Conservation (phyloP, 768 basidiomycete genomes). For the Lyophyllum semitale region DNA sequence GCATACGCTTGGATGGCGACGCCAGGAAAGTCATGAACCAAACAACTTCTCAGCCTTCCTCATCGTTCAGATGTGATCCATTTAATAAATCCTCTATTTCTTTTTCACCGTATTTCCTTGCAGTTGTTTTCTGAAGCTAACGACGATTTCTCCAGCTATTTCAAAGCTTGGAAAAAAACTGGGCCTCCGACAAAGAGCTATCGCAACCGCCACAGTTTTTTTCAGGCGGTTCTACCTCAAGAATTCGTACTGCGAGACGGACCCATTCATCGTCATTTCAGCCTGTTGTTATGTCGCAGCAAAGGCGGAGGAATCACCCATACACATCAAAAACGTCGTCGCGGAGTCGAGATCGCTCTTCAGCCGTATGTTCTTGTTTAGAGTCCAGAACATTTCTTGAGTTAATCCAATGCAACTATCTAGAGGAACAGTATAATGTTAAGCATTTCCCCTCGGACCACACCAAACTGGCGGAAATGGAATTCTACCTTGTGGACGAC, state of each 20-base stretch:
- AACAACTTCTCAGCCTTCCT: no score
- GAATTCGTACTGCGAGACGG: constrained; percentile 94
- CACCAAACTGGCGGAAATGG: constrained; percentile 95
- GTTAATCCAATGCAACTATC: neutral
- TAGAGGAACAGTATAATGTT: constrained; percentile 69
- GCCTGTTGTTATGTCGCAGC: constrained; percentile 96
- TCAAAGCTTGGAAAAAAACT: constrained; percentile 86
- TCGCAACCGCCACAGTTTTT: constrained; percentile 93
- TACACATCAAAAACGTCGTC: constrained; percentile 92
- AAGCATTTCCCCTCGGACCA: constrained; percentile 87
- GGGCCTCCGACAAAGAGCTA: constrained; percentile 82
- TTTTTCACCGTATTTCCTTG: neutral
- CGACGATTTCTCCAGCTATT: constrained; percentile 54
- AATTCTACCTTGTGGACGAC: constrained; percentile 97
- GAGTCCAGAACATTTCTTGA: neutral
- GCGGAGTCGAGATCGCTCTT: constrained; percentile 81
- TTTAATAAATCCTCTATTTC: neutral
- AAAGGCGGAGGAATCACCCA: constrained; percentile 94
- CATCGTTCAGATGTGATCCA: no score
- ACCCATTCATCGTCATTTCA: constrained; percentile 89
- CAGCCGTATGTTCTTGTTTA: constrained; percentile 48
- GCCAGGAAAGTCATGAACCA: no score
- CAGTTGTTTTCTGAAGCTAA: neutral
- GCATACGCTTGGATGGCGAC: no score
- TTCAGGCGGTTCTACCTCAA: constrained; percentile 97